A percentile compares a stretch with the other conserved stretches of the same genome.
phyloP scores from a whole-genome alignment of 257 asterid species.

The Solanum bulbocastanum region DNA sequence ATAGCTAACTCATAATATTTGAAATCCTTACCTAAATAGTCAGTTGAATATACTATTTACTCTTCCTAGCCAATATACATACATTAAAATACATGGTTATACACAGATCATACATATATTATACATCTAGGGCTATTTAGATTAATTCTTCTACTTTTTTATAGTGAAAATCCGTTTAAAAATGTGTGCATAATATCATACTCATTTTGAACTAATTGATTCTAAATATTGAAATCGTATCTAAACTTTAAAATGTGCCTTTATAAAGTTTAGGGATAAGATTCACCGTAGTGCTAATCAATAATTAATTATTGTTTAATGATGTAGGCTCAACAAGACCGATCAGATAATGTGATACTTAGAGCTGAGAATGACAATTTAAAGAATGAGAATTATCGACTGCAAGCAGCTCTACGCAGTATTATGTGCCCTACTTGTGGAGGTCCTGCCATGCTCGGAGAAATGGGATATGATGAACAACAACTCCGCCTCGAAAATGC shows the following conservation, averaged over 20 bases:
- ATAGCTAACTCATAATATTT: neutral
- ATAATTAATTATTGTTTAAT: neutral
- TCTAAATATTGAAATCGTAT: neutral
- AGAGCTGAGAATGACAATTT: constrained; percentile 80
- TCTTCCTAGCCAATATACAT: neutral
- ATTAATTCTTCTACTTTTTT: neutral
- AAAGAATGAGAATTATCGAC: constrained; percentile 65
- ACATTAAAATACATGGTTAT: neutral
- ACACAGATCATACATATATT: neutral
- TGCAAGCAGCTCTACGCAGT: constrained; percentile 67
- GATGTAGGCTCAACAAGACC: constrained; percentile 85
- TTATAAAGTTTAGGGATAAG: neutral
- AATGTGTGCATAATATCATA: too few species aligned
- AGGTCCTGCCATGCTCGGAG: constrained; percentile 79
- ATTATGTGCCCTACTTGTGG: constrained; percentile 91
- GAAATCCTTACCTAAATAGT: neutral
- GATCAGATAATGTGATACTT: constrained; percentile 58
- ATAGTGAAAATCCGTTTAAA: neutral
- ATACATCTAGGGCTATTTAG: neutral
- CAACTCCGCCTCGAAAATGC: constrained; percentile 83
- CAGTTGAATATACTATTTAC: neutral
- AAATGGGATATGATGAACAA: constrained; percentile 84
- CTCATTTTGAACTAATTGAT: neutral
- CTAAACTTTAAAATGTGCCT: neutral
- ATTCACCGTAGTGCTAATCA: neutral